A percentile compares a stretch with the other conserved stretches of the same genome.
Conservation (phyloP, 106 monocot genomes). For the Dendrobium nobile region DNA sequence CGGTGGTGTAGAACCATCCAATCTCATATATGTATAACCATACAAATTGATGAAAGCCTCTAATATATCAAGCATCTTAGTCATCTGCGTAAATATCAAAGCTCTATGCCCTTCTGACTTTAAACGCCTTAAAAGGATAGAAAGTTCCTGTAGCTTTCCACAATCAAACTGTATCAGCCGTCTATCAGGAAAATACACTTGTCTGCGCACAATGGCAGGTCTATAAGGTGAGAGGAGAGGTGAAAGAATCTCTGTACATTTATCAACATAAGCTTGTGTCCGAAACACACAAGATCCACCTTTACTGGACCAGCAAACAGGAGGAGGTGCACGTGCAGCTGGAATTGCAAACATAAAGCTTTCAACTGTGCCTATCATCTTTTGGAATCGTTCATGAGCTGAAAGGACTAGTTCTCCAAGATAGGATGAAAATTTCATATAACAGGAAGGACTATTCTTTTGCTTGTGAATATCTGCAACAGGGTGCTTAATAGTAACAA, state of each 20-base stretch:
- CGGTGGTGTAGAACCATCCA: constrained; percentile 95
- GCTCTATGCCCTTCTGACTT: constrained; percentile 90
- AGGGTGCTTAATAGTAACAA: constrained; percentile 72
- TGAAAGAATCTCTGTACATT: constrained; percentile 44
- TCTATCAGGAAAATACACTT: constrained; percentile 98
- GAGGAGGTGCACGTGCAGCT: constrained; percentile 71
- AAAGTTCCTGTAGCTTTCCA: constrained; percentile 94
- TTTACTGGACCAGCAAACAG: constrained; percentile 80
- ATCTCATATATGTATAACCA: constrained; percentile 97
- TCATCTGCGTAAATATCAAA: constrained; percentile 99
- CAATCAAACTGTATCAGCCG: constrained; percentile 98
- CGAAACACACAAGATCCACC: constrained; percentile 48
- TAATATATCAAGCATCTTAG: constrained; percentile 97
- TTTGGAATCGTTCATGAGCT: constrained; percentile 67
- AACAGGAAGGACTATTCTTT: constrained; percentile 73
- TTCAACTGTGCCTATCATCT: constrained; percentile 64
- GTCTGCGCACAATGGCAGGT: constrained; percentile 83
- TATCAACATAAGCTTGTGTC: constrained; percentile 36
- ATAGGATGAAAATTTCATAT: constrained; percentile 72
- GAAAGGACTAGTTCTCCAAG: constrained; percentile 71
- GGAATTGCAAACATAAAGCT: constrained; percentile 97
- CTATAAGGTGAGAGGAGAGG: constrained; percentile 73
- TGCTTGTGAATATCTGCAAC: constrained; percentile 56
- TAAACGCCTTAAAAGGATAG: constrained; percentile 65
- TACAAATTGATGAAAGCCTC: constrained; percentile 98